Base-by-base conservation (phyloP, 345 rosid genomes). In the Hibiscus tridactylites region DNA sequence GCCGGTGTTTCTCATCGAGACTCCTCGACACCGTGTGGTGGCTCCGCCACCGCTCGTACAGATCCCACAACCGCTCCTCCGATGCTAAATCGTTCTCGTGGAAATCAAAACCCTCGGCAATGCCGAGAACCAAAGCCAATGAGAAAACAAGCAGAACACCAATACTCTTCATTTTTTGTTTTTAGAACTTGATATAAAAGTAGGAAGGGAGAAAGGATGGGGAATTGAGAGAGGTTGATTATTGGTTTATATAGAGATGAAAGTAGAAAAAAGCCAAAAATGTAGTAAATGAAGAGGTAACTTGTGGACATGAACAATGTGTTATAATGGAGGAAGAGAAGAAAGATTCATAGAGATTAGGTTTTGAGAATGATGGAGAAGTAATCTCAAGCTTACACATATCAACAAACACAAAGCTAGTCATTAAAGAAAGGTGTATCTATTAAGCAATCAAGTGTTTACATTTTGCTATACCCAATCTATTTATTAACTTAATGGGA, bases 41-140 rank as follows among this genome's bases (percentile, higher is more conserved):
- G 76, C 89, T 87, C 79, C 92, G 86, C 97, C 97, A 90, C 65
- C 90, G 79, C 85, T 91, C 96, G 21, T 91, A 93, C 60, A 93
- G 65, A 26, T 85, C 89, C 96, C 93, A 85, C 71, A 91, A 71
- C 35, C 82, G 82, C 19, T 93, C 88, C 53, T 93, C 96, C 0
- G 91, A 80, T 10, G 65, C 88, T 73, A 94, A 65, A 9, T 94
- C 96, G 71, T 79, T 83, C 52, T 87, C 88, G 26, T 84, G 85
- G 83, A 84, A 86, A 62, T 94, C 96, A 44, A 94, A 82, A 78
- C 96, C 56, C 68, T 82, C 69, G 2, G 83, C 75, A 0, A 76
- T 65, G 46, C 81, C 84, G 15, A 85, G 73, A 69, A 88, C 73
- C 74, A 88, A 52, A 75, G 80, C 79, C 39, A 86, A 61, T 12